These are phyloP conservation scores for Salvia sclarea DNA, from an alignment of 305 asterid genomes.

Conservation along the genomic window DNA sequence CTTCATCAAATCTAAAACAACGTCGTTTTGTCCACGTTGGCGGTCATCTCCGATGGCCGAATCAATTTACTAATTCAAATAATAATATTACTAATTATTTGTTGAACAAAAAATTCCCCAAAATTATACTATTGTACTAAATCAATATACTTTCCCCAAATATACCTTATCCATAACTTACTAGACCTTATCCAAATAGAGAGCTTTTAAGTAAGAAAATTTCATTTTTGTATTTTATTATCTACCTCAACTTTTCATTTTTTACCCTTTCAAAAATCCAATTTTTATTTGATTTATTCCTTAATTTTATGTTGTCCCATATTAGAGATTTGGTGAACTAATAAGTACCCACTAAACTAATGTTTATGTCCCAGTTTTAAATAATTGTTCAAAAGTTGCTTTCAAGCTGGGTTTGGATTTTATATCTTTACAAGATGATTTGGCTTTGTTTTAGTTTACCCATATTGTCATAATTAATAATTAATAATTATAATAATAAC, in stretches of 20 bases:
- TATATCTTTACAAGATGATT: not conserved
- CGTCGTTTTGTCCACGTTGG: too few relatives aligned
- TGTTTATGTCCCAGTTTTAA: not conserved
- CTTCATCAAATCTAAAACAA: too few relatives aligned
- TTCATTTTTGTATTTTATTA: too few relatives aligned
- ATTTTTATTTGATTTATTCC: not conserved
- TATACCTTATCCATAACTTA: not conserved
- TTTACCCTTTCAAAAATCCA: too few relatives aligned
- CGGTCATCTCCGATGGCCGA: too few relatives aligned
- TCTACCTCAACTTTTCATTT: too few relatives aligned
- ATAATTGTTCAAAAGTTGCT: not conserved
- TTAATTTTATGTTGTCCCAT: too few relatives aligned
- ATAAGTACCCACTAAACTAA: not conserved
- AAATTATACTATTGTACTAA: too few relatives aligned
- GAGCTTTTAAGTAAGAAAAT: not conserved
- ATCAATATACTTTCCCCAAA: not conserved
- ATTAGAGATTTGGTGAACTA: not conserved
- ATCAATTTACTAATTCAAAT: too few relatives aligned
- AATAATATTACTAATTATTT: too few relatives aligned
- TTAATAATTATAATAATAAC: constrained; percentile 27
- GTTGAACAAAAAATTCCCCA: not conserved
- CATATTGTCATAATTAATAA: constrained; percentile 5
- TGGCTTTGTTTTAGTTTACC: constrained; percentile 6
- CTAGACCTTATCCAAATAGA: not conserved
- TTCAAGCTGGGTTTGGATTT: constrained; percentile 25